phyloP scores from a whole-genome alignment of 2,329 filamentous ascomycete species.

The Scedosporium apiospermum region DNA sequence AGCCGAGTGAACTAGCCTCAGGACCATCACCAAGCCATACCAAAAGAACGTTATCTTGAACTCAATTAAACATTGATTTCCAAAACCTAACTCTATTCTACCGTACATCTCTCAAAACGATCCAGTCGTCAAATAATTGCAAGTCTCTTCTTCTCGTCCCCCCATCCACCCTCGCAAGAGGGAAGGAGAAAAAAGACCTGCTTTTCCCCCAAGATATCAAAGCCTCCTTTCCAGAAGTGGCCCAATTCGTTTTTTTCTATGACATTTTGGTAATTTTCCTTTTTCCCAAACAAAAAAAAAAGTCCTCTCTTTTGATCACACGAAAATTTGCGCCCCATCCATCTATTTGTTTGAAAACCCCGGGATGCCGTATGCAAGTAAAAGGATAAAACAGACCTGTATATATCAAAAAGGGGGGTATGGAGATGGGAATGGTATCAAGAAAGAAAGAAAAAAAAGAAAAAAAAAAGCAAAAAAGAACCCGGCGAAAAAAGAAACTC shows the following conservation, averaged over 20 bases:
- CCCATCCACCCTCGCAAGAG: neutral
- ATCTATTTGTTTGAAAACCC: neutral
- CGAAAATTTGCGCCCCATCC: neutral
- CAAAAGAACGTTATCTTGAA: too few relatives aligned
- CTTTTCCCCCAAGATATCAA: neutral
- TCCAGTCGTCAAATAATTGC: too few relatives aligned
- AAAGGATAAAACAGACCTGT: neutral
- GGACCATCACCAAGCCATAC: too few relatives aligned
- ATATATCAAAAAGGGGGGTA: neutral
- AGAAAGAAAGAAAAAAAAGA: slow-evolving; percentile 4
- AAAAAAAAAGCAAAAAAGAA: neutral
- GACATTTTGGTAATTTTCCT: neutral
- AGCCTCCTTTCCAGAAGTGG: neutral
- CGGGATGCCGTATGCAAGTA: neutral
- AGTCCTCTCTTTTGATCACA: neutral
- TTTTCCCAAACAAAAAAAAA: neutral
- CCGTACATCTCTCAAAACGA: too few relatives aligned
- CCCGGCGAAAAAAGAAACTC: slow-evolving; percentile 4
- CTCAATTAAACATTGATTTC: too few relatives aligned
- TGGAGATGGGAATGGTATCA: slow-evolving; percentile 1
- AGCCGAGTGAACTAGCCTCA: too few relatives aligned
- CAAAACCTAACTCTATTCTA: too few relatives aligned
- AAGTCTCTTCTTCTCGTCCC: too few relatives aligned
- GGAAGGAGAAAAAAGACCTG: neutral
- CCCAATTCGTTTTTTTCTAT: neutral